Base-by-base conservation (phyloP, 768 basidiomycete genomes). In the Termitomyces titanicus region DNA sequence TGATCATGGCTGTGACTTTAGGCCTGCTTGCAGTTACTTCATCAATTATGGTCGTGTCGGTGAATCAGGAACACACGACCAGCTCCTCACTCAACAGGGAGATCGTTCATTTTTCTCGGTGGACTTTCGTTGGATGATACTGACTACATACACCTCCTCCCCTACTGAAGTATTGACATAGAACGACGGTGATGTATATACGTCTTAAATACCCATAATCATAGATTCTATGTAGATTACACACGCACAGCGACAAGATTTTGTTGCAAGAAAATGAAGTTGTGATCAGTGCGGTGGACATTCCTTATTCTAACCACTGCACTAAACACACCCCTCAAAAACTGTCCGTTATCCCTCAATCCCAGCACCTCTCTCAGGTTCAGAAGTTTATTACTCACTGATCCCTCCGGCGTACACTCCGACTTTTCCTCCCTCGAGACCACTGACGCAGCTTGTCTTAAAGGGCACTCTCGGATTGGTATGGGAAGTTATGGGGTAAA, bases 61-160 rank as follows among this genome's bases (percentile, higher is more conserved):
- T 64, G 94, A 97, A 72, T 79, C 82, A 45, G 94, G 94, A 40
- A 93, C 90, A 0, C 94, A 97, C 72, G 89, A 93, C 67, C 85
- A 95, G 65, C 78, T 95, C 24, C 71, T 89, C 49, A 71, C 74
- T 12, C 68, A 77, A 63, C 77, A 74, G 45, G 89, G 89, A 58
- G 87, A 81, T 56, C 88, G 94, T 53, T 47, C n/a, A 47, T 25
- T 33, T 43, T 42, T 17, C 40, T 31, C 38, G 12, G n/a, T 50
- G 51, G 44, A 46, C 25, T 34, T 39, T 24, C n/a, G 17, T n/a
- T 53, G 43, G 50, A 4, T 50, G 47, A 54, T 49, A 55, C 35
- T 55, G 45, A 59, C 47, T 40, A 39, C 47, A 48, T 59, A 50
- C 51, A 55, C 24, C 17, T 48, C 29, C 18, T 29, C 25, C 12